Evolutionary conservation across 192 early-diverging fungal species (phyloP).

Genomic region (Coemansia sp.): DNA sequence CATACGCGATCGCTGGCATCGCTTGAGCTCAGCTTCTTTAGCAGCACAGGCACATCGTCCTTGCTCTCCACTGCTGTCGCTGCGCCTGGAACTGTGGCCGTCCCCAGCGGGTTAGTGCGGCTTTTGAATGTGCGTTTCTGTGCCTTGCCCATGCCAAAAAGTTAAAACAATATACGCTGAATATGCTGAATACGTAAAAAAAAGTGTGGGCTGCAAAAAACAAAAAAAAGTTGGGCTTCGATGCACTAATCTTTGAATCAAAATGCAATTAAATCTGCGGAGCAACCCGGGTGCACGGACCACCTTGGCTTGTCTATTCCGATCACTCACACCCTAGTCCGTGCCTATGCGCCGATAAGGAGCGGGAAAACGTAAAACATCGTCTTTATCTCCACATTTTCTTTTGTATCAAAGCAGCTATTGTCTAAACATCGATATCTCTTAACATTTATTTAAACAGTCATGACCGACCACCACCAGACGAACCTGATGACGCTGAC

Average conservation of each 20-base stretch:
- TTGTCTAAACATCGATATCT: not conserved
- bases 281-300: slow-evolving; percentile 8
- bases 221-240: not conserved
- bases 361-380: not conserved
- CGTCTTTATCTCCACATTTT: not conserved
- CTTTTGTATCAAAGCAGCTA: not conserved
- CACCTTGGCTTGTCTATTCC: not conserved
- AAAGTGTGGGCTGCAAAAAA: not conserved
- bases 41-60: slow-evolving; percentile 37
- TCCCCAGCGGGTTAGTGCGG: slow-evolving; percentile 41
- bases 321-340: slow-evolving; percentile 7
- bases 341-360: slow-evolving; percentile 6
- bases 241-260: not conserved
- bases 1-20: slow-evolving; percentile 79
- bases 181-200: not conserved
- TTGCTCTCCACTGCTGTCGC: slow-evolving; percentile 29
- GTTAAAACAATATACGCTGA: not conserved
- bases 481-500: slow-evolving; percentile 96
- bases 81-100: slow-evolving; percentile 21
- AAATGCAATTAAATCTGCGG: not conserved
- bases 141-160: slow-evolving; percentile 47
- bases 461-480: slow-evolving; percentile 61
- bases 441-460: not conserved
- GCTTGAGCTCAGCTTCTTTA: slow-evolving; percentile 62
- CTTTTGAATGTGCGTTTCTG: slow-evolving; percentile 50